Evolutionary conservation across 75 land plant genomes (phyloP), one percentile per base, ranked within the genome.

Genomic region (Cupressus sempervirens): DNA sequence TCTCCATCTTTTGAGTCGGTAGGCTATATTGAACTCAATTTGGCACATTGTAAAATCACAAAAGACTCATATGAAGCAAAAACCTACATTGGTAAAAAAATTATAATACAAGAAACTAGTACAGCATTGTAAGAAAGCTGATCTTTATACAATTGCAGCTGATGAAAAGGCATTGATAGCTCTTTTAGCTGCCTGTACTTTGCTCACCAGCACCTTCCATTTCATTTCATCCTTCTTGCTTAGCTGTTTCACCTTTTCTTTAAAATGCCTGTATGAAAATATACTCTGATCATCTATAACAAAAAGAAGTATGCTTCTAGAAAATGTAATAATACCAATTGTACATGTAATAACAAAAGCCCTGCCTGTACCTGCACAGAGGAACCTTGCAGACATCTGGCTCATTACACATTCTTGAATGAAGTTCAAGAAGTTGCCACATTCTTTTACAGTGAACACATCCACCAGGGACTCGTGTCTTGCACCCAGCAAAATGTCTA

Each of bases 351-450:
- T 35, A 14, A 40, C 20, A 81, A 81, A 81, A n/a, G 35, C 3
- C 34, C 68, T 83, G 7, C 32, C 46, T 85, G 52, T 87, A 97
- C 99, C 94, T 91, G 90, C 99, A 95, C 1, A 97, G 90, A 32
- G 99, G 98, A 40, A 97, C 99, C 85, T 89, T 94, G 95, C 98
- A 95, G 1, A 84, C 77, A 53, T 88, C 92, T 32, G 92, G 81
- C 34, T 93, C 88, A 29, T 12, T 35, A 79, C 99, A 97, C 91
- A 95, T 89, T 35, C 94, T 89, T 13, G 98, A 94, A 79, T 97
- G 99, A 15, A 97, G 89, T 84, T 94, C 98, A 40, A 97, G 93
- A 29, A 97, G 94, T 91, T 97, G 95, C 99, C 99, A 97, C 98
- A 97, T 95, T 26, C 99, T 92, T 85, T 92, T 95, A 86, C 99